Evolutionary conservation across 1,284 basidiomycete genomes (phyloP).

Genomic region (Bondarzewia mesenterica): DNA sequence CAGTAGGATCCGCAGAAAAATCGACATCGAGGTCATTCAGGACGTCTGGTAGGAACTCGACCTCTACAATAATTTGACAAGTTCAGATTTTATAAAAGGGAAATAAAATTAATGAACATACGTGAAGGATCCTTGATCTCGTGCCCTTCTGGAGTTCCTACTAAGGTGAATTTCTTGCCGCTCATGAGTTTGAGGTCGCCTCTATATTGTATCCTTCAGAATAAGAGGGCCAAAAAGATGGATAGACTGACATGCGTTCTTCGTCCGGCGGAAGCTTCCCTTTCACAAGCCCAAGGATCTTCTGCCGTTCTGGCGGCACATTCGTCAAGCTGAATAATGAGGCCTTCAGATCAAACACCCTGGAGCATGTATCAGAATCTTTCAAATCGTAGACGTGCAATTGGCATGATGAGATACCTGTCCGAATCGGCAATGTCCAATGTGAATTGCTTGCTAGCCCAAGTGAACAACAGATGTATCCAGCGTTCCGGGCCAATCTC

Average conservation of each 20-base stretch:
- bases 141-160: constrained; percentile 78
- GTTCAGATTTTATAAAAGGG: constrained; percentile 2
- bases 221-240: not conserved
- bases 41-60: constrained; percentile 63
- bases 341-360: constrained; percentile 64
- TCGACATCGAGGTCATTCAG: constrained; percentile 78
- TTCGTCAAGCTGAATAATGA: constrained; percentile 63
- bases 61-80: constrained; percentile 24
- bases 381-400: not conserved
- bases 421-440: constrained; percentile 65
- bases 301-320: constrained; percentile 83
- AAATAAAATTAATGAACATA: constrained; percentile 14
- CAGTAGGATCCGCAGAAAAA: constrained; percentile 53
- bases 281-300: constrained; percentile 81
- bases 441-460: constrained; percentile 51
- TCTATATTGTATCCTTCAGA: constrained; percentile 30
- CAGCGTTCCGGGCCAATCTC: constrained; percentile 24
- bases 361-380: constrained; percentile 17
- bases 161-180: constrained; percentile 71
- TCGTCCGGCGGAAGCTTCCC: constrained; percentile 78
- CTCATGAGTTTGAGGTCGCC: constrained; percentile 48
- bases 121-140: constrained; percentile 74
- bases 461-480: constrained; percentile 57
- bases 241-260: constrained; percentile 45
- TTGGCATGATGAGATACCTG: constrained; percentile 32